These are phyloP conservation scores for Picea glauca DNA, from an alignment of 75 land plant genomes.

Conservation along the genomic window DNA sequence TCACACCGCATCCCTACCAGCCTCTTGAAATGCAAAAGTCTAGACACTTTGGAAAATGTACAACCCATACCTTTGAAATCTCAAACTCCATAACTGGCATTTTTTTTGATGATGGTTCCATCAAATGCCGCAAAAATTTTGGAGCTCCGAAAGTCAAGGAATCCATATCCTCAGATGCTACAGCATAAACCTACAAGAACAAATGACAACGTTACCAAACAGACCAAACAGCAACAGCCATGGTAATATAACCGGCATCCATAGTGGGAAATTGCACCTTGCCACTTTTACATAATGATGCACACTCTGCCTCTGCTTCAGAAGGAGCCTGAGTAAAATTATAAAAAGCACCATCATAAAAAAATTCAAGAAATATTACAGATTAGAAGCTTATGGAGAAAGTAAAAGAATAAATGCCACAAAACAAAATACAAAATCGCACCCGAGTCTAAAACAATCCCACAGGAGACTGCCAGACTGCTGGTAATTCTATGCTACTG, in stretches of 20 bases:
- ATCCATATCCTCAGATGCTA: conserved; percentile 99
- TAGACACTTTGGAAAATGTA: no score
- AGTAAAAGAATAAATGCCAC: not conserved
- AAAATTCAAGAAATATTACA: not conserved
- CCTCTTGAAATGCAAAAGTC: no score
- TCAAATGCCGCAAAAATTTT: conserved; percentile 86
- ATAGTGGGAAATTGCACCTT: conserved; percentile 51
- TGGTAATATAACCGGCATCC: not conserved
- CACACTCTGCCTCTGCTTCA: conserved; percentile 99
- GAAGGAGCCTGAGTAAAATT: conserved; percentile 77
- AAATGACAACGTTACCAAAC: conserved; percentile 4
- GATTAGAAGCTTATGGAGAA: not conserved
- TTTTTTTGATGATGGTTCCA: conserved; percentile 95
- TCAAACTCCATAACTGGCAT: conserved; percentile 97
- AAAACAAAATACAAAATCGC: no score
- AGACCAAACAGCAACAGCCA: conserved; percentile 1
- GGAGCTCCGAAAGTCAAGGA: conserved; percentile 96
- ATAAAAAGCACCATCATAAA: not conserved
- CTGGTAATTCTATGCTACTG: no score
- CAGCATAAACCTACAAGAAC: conserved; percentile 81
- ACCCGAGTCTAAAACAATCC: not conserved
- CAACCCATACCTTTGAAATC: conserved; percentile 56
- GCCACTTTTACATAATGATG: conserved; percentile 79
- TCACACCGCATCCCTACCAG: no score
- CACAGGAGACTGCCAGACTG: no score